Evolutionary conservation across 495 filamentous ascomycete genomes (phyloP).

Genomic region (Choiromyces venosus): DNA sequence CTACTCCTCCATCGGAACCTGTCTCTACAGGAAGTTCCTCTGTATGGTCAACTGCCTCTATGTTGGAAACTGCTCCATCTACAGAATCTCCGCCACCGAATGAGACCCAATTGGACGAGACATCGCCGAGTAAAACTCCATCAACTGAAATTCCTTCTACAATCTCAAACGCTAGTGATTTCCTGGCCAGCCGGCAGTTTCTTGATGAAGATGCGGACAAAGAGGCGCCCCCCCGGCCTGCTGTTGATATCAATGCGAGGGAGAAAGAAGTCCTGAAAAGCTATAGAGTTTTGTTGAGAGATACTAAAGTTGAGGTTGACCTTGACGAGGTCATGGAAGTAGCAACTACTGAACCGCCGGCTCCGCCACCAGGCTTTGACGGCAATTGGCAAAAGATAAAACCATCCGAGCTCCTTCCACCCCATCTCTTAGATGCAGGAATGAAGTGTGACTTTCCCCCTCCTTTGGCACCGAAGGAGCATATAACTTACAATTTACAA

Average conservation of each 20-base stretch:
- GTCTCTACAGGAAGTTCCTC: too few species aligned
- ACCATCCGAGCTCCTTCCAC: slow-evolving; percentile 16
- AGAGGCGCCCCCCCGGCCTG: neutral
- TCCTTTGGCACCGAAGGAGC: neutral
- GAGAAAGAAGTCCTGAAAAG: neutral
- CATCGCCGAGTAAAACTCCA: neutral
- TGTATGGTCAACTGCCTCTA: too few species aligned
- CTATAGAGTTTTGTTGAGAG: neutral
- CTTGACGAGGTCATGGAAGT: neutral
- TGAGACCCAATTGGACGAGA: neutral
- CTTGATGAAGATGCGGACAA: neutral
- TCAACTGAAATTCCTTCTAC: neutral
- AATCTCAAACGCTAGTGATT: neutral
- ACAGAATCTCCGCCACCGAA: neutral
- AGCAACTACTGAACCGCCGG: neutral
- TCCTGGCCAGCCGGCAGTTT: neutral
- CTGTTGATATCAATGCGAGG: neutral
- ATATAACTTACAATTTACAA: slow-evolving; percentile 19
- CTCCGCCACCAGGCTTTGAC: neutral
- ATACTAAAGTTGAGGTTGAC: neutral
- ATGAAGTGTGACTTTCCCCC: slow-evolving; percentile 31
- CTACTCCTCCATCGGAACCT: neutral
- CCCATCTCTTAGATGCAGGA: slow-evolving; percentile 17
- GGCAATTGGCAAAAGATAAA: neutral
- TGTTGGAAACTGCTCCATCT: neutral